Base-by-base conservation (phyloP, 2,329 filamentous ascomycete species). In the Verticillium longisporum region DNA sequence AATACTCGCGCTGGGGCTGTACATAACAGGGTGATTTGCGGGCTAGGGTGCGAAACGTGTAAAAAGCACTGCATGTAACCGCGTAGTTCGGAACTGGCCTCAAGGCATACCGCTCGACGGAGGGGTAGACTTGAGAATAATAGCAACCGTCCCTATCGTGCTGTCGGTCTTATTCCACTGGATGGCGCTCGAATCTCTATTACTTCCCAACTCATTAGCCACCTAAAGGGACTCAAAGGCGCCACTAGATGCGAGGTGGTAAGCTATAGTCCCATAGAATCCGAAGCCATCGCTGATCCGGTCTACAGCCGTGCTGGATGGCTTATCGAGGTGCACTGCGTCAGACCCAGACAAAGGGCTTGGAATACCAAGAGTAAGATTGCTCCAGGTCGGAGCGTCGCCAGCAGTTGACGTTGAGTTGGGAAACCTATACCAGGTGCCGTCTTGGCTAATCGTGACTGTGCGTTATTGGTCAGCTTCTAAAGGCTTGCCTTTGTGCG, bases 351-450 rank as follows among this genome's bases (percentile, higher is more conserved):
- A 64, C 9, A 60, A 55, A 13, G 62, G 15, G 36, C 60, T 41
- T 1, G 69, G 69, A 10, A 71, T 57, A 59, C 63, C 68, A 59
- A 71, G 66, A 15, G 65, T 65, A 14, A 66, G 63, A 62, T 70
- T 66, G 33, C 63, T 65, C 69, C 69, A 71, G 7, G 61, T 60
- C 3, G 67, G 64, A 6, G 62, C 32, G 6, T 50, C 45, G 15
- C 55, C 61, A 26, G 26, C 26, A 45, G 14, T 61, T 13, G 60
- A 18, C 3, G 62, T 62, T 41, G 58, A 57, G 45, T 68, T 66
- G 0, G 69, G 66, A 37, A 63, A 66, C 1, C 62, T 67, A 36
- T 61, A 26, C 60, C 69, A 64, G 5, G 21, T 56, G 31, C 64
- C 60, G 53, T 62, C 59, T 6, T 58, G 57, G 0, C 63, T 62